A percentile compares a stretch with the other conserved stretches of the same genome.
phyloP scores from a whole-genome alignment of 1,139 yeast genomes.

The Nakaseomyces sp. region DNA sequence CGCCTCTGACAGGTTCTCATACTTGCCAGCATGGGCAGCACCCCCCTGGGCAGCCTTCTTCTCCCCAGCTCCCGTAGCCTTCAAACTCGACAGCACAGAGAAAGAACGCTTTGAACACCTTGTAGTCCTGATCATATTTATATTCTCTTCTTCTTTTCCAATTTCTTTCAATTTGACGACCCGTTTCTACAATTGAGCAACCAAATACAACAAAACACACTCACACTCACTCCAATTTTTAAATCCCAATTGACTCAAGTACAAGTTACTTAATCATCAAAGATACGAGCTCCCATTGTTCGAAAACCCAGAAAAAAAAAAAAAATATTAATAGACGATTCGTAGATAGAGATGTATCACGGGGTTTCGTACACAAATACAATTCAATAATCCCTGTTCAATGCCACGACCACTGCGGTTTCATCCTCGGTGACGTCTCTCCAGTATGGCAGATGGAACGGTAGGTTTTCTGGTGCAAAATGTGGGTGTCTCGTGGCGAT shows the following conservation, averaged over 20 bases:
- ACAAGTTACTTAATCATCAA: too few relatives aligned
- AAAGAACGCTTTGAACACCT: conserved; percentile 8
- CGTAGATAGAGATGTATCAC: too few relatives aligned
- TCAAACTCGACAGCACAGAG: conserved; percentile 13
- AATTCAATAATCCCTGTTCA: neutral
- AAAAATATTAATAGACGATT: too few relatives aligned
- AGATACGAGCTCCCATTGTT: too few relatives aligned
- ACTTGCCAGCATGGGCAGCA: conserved; percentile 11
- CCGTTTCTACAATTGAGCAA: too few relatives aligned
- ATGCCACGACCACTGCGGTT: neutral
- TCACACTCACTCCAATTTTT: too few relatives aligned
- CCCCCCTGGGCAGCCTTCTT: conserved; percentile 9
- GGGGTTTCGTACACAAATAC: neutral
- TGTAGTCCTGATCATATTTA: neutral
- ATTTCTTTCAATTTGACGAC: too few relatives aligned
- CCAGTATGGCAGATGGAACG: conserved; percentile 35
- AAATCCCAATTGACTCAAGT: too few relatives aligned
- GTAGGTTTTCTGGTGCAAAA: conserved; percentile 34
- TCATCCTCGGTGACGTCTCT: conserved; percentile 23
- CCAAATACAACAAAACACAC: too few relatives aligned
- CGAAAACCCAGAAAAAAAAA: too few relatives aligned
- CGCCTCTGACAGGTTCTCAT: conserved; percentile 40
- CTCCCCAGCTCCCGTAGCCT: conserved; percentile 7
- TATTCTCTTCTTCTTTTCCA: too few relatives aligned
- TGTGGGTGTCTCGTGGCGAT: conserved; percentile 44